These are phyloP conservation scores for Microcyclosporella mali DNA, from an alignment of 2,329 filamentous ascomycete genomes.

Conservation along the genomic window DNA sequence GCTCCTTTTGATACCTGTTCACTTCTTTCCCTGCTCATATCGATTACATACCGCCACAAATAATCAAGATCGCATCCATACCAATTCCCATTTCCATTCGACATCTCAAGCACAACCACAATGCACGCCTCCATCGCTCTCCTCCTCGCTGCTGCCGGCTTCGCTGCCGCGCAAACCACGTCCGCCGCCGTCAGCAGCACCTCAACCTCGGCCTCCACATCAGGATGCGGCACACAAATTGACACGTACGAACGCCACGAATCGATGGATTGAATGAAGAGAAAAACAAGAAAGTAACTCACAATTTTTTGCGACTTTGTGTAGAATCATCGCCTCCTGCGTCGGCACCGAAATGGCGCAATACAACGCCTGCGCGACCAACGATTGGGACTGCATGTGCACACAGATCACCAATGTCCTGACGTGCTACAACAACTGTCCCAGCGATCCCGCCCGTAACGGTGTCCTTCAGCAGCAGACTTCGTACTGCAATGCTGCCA, in stretches of 20 bases:
- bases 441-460: slow-evolving; percentile 37
- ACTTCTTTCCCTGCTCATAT: no score
- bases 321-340: slow-evolving; percentile 49
- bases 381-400: slow-evolving; percentile 55
- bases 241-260: slow-evolving; percentile 32
- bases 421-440: slow-evolving; percentile 59
- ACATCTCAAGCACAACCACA: slow-evolving; percentile 2
- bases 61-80: background rate
- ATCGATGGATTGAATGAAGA: background rate
- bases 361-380: slow-evolving; percentile 39
- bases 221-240: slow-evolving; percentile 28
- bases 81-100: background rate
- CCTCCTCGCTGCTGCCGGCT: slow-evolving; percentile 33
- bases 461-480: slow-evolving; percentile 31
- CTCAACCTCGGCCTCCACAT: slow-evolving; percentile 31
- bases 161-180: slow-evolving; percentile 39
- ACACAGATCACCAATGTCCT: slow-evolving; percentile 41
- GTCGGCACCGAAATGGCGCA: slow-evolving; percentile 36
- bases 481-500: slow-evolving; percentile 33
- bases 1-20: no score
- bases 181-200: slow-evolving; percentile 21
- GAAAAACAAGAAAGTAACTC: background rate
- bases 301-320: background rate
- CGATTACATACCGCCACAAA: background rate
- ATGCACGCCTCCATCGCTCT: slow-evolving; percentile 17